A percentile compares a stretch with the other conserved stretches of the same genome.
These are phyloP conservation scores for Eudorina sp. DNA, from an alignment of 139 green algal species.

Conservation along the genomic window DNA sequence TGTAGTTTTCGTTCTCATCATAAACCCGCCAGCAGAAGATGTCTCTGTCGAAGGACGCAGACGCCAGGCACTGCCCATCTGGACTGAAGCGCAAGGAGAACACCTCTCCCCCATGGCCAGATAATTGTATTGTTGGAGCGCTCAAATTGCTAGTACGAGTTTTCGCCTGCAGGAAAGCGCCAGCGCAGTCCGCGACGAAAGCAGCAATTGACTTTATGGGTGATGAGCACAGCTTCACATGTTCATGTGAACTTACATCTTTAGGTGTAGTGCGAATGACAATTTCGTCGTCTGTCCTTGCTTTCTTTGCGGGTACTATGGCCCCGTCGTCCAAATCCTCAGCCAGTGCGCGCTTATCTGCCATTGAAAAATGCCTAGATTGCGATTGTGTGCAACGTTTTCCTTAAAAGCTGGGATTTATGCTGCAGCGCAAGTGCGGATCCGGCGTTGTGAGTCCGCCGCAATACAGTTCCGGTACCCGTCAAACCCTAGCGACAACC, in stretches of 20 bases:
- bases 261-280: slow-evolving; percentile 61
- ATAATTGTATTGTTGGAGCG: slow-evolving; percentile 91
- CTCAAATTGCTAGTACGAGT: slow-evolving; percentile 66
- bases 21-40: slow-evolving; percentile 91
- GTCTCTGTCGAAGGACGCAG: slow-evolving; percentile 85
- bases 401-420: too few relatives aligned
- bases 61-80: slow-evolving; percentile 85
- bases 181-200: neutral
- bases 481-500: too few relatives aligned
- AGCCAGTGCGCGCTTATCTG: slow-evolving; percentile 42
- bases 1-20: slow-evolving; percentile 94
- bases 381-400: too few relatives aligned
- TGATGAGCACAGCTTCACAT: neutral
- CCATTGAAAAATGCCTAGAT: slow-evolving; percentile 25
- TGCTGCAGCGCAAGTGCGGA: too few relatives aligned
- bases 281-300: slow-evolving; percentile 23
- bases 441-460: too few relatives aligned
- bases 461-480: too few relatives aligned
- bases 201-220: neutral
- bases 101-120: slow-evolving; percentile 88
- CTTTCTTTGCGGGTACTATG: slow-evolving; percentile 48
- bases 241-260: slow-evolving; percentile 46
- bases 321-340: neutral
- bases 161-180: slow-evolving; percentile 49
- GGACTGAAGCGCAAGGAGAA: slow-evolving; percentile 89